These are phyloP conservation scores for Penicillium sp. DNA, from an alignment of 2,329 filamentous ascomycete species.

Conservation along the genomic window DNA sequence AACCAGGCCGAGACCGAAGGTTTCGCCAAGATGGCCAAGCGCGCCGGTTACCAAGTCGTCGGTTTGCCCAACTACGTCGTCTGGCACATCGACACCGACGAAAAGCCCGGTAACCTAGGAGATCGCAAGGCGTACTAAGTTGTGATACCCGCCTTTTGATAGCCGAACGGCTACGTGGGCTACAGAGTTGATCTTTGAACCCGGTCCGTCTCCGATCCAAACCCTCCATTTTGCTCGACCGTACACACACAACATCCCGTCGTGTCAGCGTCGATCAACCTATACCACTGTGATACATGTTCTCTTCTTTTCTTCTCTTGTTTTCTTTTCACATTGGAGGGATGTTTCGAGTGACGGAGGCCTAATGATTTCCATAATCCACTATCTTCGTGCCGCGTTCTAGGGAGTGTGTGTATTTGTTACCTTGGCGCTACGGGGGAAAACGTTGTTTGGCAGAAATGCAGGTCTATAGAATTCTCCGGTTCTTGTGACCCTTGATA, in stretches of 20 bases:
- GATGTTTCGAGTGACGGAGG: slow-evolving; percentile 27
- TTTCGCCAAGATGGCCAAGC: slow-evolving; percentile 97
- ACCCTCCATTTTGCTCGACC: slow-evolving; percentile 12
- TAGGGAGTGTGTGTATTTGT: slow-evolving; percentile 31
- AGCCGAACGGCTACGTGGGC: slow-evolving; percentile 7
- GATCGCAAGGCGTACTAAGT: slow-evolving; percentile 40
- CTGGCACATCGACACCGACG: slow-evolving; percentile 96
- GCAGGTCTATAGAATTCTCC: slow-evolving; percentile 26
- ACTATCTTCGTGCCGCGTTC: slow-evolving; percentile 31
- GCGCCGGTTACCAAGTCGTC: slow-evolving; percentile 87
- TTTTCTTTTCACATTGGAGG: slow-evolving; percentile 10
- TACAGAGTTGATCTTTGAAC: slow-evolving; percentile 24
- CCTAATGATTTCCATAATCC: slow-evolving; percentile 38
- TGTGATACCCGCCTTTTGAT: slow-evolving; percentile 5
- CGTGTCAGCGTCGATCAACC: slow-evolving; percentile 9
- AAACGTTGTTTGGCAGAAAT: slow-evolving; percentile 33
- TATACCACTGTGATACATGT: slow-evolving; percentile 15
- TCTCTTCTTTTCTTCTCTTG: slow-evolving; percentile 5
- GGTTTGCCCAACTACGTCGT: slow-evolving; percentile 97
- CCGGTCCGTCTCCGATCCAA: slow-evolving; percentile 18
- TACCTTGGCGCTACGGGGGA: slow-evolving; percentile 39
- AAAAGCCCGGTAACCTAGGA: slow-evolving; percentile 77
- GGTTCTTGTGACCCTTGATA: slow-evolving; percentile 23
- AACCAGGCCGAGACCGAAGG: slow-evolving; percentile 99
- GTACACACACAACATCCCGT: slow-evolving; percentile 1